Conservation (phyloP, 2,329 filamentous ascomycete genomes). For the Aspergillus brunneoviolaceus region DNA sequence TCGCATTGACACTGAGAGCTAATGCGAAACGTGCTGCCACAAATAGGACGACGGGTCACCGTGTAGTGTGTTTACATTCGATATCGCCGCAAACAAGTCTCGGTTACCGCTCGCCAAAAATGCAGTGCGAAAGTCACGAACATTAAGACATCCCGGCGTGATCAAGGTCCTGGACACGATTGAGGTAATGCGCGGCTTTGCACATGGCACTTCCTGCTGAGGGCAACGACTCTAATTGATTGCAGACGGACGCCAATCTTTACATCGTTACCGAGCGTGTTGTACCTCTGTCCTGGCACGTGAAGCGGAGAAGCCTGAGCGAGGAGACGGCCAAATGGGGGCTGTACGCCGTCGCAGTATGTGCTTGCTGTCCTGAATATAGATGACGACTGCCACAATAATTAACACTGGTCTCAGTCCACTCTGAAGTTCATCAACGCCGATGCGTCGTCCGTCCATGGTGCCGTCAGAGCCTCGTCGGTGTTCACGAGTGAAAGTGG, state of each 20-base stretch:
- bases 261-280: constrained; percentile 95
- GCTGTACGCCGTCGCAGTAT: constrained; percentile 77
- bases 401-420: constrained; percentile 52
- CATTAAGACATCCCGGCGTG: constrained; percentile 88
- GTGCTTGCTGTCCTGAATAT: constrained; percentile 10
- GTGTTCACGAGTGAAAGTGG: constrained; percentile 94
- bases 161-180: constrained; percentile 92
- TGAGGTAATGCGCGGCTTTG: constrained; percentile 60
- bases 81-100: constrained; percentile 76
- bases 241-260: constrained; percentile 85
- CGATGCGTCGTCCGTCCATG: constrained; percentile 88
- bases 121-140: constrained; percentile 88
- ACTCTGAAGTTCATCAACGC: constrained; percentile 96
- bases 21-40: constrained; percentile 6
- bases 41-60: constrained; percentile 83
- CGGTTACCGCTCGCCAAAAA: constrained; percentile 86
- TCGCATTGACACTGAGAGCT: constrained; percentile 8
- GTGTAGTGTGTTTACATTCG: constrained; percentile 97
- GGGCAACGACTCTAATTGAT: constrained; percentile 13
- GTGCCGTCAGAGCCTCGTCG: constrained; percentile 78
- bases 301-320: constrained; percentile 80
- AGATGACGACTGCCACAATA: not conserved
- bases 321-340: constrained; percentile 98
- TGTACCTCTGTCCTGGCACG: constrained; percentile 83
- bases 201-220: too few species aligned